These are phyloP conservation scores for Colletotrichum navitas DNA, from an alignment of 2,329 filamentous ascomycete species.

Conservation along the genomic window DNA sequence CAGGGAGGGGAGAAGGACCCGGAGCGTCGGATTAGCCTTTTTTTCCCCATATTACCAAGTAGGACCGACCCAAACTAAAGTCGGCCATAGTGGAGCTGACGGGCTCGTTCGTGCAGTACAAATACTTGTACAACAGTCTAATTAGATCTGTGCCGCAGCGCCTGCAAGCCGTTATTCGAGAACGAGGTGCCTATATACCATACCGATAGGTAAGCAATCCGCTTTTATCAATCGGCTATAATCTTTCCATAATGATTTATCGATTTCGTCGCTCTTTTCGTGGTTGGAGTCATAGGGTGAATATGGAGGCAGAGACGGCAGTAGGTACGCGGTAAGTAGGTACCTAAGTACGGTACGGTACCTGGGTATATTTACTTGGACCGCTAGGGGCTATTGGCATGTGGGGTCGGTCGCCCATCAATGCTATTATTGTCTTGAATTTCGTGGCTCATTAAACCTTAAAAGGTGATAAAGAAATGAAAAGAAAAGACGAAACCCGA, in stretches of 20 bases:
- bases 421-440: neutral
- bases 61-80: neutral
- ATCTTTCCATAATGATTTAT: no score
- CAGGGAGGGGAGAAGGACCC: neutral
- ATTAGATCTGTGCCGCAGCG: no score
- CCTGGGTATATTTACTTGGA: neutral
- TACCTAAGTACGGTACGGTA: neutral
- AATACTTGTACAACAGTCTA: neutral
- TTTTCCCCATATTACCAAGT: neutral
- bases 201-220: no score
- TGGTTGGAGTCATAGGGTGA: no score
- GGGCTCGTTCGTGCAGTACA: neutral
- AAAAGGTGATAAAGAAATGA: neutral
- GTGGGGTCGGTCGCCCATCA: neutral
- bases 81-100: neutral
- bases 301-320: no score
- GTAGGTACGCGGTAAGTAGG: neutral
- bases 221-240: no score
- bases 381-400: conserved; percentile 11
- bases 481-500: neutral
- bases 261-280: no score
- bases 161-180: no score
- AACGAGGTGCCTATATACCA: no score
- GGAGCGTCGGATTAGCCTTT: neutral
- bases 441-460: conserved; percentile 40